These are phyloP conservation scores for Shiraia sp. DNA, from an alignment of 2,329 filamentous ascomycete species.

Conservation along the genomic window DNA sequence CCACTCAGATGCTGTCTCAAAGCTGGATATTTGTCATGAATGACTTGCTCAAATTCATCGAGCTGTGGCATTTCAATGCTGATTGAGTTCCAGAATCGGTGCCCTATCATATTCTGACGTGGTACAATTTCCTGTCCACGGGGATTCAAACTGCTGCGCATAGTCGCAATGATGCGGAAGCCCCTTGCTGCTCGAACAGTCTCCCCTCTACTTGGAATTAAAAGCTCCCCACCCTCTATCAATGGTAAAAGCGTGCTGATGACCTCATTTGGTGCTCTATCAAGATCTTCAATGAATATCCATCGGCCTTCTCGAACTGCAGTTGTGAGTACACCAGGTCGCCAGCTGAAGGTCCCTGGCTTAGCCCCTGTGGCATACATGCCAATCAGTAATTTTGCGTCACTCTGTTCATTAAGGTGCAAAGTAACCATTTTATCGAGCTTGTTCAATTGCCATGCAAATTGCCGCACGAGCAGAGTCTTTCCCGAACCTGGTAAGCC, in stretches of 20 bases:
- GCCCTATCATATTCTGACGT: slow-evolving; percentile 71
- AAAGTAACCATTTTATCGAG: slow-evolving; percentile 85
- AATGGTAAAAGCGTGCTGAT: slow-evolving; percentile 90
- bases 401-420: slow-evolving; percentile 96
- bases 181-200: slow-evolving; percentile 78
- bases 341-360: slow-evolving; percentile 90
- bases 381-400: slow-evolving; percentile 93
- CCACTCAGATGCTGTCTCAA: slow-evolving; percentile 62
- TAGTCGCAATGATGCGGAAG: slow-evolving; percentile 90
- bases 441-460: slow-evolving; percentile 78
- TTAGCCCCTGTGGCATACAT: slow-evolving; percentile 88
- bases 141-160: slow-evolving; percentile 70
- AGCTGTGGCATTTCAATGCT: slow-evolving; percentile 67
- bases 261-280: slow-evolving; percentile 91
- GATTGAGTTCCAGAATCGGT: slow-evolving; percentile 84
- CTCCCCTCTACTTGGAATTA: slow-evolving; percentile 88
- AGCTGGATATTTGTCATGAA: slow-evolving; percentile 70
- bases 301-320: slow-evolving; percentile 93
- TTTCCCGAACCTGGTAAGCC: slow-evolving; percentile 89
- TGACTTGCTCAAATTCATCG: slow-evolving; percentile 74
- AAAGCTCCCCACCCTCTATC: slow-evolving; percentile 87
- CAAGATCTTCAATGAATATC: slow-evolving; percentile 96
- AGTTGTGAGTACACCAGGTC: slow-evolving; percentile 87
- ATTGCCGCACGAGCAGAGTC: slow-evolving; percentile 80
- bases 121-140: slow-evolving; percentile 73